Evolutionary conservation across 1,284 basidiomycete genomes (phyloP), one percentile per base, ranked within the genome.

Genomic region (Papiliotrema terrestris): DNA sequence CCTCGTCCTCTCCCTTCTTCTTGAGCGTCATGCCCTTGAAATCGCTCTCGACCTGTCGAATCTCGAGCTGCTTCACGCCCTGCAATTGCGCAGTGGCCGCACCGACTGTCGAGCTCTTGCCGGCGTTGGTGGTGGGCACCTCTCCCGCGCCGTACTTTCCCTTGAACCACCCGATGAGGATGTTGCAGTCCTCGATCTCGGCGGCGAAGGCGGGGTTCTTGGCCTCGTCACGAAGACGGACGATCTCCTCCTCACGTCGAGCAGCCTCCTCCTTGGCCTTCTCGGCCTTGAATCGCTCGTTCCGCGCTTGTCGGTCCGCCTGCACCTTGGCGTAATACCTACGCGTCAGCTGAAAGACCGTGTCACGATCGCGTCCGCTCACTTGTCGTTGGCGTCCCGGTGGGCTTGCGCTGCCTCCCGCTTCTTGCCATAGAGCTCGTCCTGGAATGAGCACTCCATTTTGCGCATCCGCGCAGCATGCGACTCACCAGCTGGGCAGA

Each of bases 1-100:
- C 88, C 25, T 89, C 87, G 47, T 89, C 87, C 36, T 86, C 86
- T 75, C 89, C 91, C 82, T 98, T 97, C 82, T 97, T 97, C 72
- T 86, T 86, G 25, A 82, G 80, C n/a, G 92, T 81, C 56, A 88
- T 78, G 44, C 89, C 90, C 53, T 87, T 85, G 49, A 80, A 81
- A 20, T 82, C 83, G 36, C 78, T 80, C 49, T 93, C 90, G 42
- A 98, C 91, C 74, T 90, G 83, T 55, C 95, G 83, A 45, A 90
- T 75, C 62, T 97, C 91, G 42, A 94, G 82, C 72, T 89, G 85
- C 47, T 92, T 87, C 39, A 94, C 87, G 56, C 87, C 85, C 51
- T 78, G 80, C 52, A 90, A 74, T 41, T 83, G 82, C n/a, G 52
- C 52, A 23, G 77, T 68, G 45, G 45, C 55, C 48, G 52, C 67